Base-by-base conservation (phyloP, 768 basidiomycete species). In the Lentinula detonsa region DNA sequence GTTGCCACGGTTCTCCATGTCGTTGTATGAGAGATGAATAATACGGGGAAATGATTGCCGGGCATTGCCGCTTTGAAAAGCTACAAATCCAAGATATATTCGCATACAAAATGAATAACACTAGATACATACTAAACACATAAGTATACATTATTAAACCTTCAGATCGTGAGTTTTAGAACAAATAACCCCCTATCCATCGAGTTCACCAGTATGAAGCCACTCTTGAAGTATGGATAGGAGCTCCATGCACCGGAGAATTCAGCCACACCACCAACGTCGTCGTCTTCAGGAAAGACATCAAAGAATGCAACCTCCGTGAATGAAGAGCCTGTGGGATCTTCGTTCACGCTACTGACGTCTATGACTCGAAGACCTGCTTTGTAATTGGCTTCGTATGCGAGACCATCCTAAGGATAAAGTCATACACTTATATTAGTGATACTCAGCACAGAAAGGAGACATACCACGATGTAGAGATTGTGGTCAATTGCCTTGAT, bases 341-440 rank as follows among this genome's bases (percentile, higher is more conserved):
- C 72, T 9, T 55, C 35, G 28, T 65, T 68, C 39, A 73, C 67
- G 57, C 67, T 68, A 56, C 64, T 64, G 39, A 71, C 65, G 46
- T 73, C 70, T 9, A 73, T 52, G 54, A 73, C 61, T 42, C 70
- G 68, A 46, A 73, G 61, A 2, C 72, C 72, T 35, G 70, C 65
- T 11, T 66, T 66, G 55, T 73, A 73, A 60, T 71, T 72, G 61
- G 68, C 66, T 62, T 72, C 69, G 63, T 69, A 71, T n/a, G 66
- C 64, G 58, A 58, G 62, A 45, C 68, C 67, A 51, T 71, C 67
- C 59, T 56, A 15, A n/a, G 40, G 5, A 18, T 6, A 4, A 33
- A 18, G 50, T 7, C 23, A 52, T 15, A 33, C 8, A 23, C 21
- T 51, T 48, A 48, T 18, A 28, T 28, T 46, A 46, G 45, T 46